Evolutionary conservation across 2,329 filamentous ascomycete species (phyloP), one percentile per base, ranked within the genome.

Genomic region (Neonectria hederae): DNA sequence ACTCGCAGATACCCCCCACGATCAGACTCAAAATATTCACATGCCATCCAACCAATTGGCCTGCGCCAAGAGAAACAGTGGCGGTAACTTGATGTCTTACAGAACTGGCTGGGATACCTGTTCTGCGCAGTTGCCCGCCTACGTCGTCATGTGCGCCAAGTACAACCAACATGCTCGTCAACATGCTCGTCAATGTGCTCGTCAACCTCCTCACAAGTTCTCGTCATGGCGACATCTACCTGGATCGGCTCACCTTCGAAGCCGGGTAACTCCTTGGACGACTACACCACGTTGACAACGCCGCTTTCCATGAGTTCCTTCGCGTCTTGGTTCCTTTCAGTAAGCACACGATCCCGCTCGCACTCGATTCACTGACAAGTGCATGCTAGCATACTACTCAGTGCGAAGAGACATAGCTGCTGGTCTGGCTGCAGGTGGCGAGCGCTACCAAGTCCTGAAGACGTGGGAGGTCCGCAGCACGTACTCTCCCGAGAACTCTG

Each of bases 281-380:
- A 26, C n/a, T 57, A 57, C 54, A 46, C 5, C 5, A 57, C 54
- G 19, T 19, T 57, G 54, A 57, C 54, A 11, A 48, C 43, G n/a
- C 49, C 54, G 10, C 42, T 57, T 57, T 57, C 19, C 54, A 57
- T 26, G 54, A 57, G 54, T 57, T 57, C 21, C 54, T 57, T 24
- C 54, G 28, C 42, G 54, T 57, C 14, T 13, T 57, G 28, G 13
- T 49, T 21, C 1, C 26, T 14, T 26, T 8, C 19, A 57, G 54
- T 57, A 26, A 57, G 54, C 14, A 45, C 30, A 38, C 4, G 2
- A 54, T 28, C 17, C 19, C 13, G 10, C 35, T 38, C 13, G 4
- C 32, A 17, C 32, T 17, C 32, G 4, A 6, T 17, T 13, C 11
- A 17, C 6, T 26, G 24, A n/a, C 2, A 2, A 5, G 17, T 11